phyloP scores from a whole-genome alignment of 768 basidiomycete genomes.

The Trichaptum fuscoviolaceum region DNA sequence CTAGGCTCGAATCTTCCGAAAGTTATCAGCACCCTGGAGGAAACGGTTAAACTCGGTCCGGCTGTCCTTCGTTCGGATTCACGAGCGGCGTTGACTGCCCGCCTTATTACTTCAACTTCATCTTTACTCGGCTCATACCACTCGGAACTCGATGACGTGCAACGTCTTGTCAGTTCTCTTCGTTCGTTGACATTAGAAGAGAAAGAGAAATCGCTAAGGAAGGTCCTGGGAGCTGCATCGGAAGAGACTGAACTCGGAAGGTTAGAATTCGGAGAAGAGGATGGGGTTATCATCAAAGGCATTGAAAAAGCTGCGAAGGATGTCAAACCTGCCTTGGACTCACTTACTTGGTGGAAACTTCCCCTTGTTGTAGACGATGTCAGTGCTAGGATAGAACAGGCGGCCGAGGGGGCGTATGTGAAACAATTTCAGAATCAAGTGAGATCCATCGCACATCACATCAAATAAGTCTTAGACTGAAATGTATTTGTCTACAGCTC shows the following conservation, averaged over 20 bases:
- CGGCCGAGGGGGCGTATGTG: constrained; percentile 10
- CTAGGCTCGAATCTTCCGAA: constrained; percentile 52
- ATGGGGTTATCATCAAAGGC: constrained; percentile 28
- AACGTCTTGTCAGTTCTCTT: background rate
- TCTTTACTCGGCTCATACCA: background rate
- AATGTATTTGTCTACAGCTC: constrained; percentile 36
- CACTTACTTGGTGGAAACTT: constrained; percentile 18
- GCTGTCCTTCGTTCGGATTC: background rate
- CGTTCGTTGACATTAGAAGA: background rate
- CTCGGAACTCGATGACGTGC: background rate
- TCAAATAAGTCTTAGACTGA: background rate
- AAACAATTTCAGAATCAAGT: constrained; percentile 11
- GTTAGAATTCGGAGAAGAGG: constrained; percentile 17
- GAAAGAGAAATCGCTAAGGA: background rate
- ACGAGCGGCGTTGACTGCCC: background rate
- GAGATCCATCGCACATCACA: background rate
- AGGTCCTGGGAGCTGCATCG: background rate
- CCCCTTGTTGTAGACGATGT: constrained; percentile 17
- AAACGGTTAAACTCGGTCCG: constrained; percentile 3
- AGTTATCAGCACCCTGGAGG: constrained; percentile 36
- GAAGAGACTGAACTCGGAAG: background rate
- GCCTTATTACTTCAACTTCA: background rate
- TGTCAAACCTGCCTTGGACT: constrained; percentile 6
- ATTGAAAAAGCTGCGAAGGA: constrained; percentile 22
- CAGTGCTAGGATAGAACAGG: constrained; percentile 7